Percentiles rank a stretch among this genome's conserved stretches.
phyloP scores from a whole-genome alignment of 257 asterid genomes.

The Ilex asprella region DNA sequence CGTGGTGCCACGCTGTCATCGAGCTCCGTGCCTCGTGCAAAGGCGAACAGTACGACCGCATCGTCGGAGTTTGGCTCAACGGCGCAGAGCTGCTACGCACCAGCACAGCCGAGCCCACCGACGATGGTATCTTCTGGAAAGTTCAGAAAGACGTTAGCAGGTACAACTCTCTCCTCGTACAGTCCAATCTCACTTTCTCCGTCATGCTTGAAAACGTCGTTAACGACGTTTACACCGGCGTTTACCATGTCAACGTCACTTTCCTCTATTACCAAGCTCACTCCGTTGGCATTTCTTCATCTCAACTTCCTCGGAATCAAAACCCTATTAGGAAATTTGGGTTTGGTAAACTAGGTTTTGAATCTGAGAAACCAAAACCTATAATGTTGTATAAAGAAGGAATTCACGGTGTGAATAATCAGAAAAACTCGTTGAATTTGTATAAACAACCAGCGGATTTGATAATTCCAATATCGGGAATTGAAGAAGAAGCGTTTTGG shows the following conservation, averaged over 20 bases:
- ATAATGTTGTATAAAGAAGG: no score
- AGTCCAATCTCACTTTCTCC: conserved; percentile 44
- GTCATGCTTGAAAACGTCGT: conserved; percentile 79
- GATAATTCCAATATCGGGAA: conserved; percentile 55
- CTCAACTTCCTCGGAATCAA: no score
- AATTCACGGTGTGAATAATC: neutral
- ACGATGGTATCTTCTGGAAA: conserved; percentile 54
- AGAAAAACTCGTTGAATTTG: conserved; percentile 18
- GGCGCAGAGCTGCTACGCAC: conserved; percentile 88
- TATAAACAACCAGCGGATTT: conserved; percentile 64
- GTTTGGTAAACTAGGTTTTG: no score
- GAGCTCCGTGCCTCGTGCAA: conserved; percentile 53
- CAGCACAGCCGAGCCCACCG: conserved; percentile 74
- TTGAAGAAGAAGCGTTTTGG: conserved; percentile 61
- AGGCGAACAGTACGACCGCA: conserved; percentile 75
- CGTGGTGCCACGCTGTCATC: conserved; percentile 56
- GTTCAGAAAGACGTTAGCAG: conserved; percentile 63
- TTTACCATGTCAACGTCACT: conserved; percentile 46
- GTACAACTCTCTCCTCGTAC: conserved; percentile 54
- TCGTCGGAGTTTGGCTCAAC: conserved; percentile 77
- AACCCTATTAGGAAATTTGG: no score
- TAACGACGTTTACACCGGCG: conserved; percentile 54
- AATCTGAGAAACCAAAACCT: no score
- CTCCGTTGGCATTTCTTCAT: neutral
- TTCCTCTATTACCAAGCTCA: conserved; percentile 41